These are phyloP conservation scores for Bipolaris zeicola DNA, from an alignment of 2,329 filamentous ascomycete genomes.

Conservation along the genomic window DNA sequence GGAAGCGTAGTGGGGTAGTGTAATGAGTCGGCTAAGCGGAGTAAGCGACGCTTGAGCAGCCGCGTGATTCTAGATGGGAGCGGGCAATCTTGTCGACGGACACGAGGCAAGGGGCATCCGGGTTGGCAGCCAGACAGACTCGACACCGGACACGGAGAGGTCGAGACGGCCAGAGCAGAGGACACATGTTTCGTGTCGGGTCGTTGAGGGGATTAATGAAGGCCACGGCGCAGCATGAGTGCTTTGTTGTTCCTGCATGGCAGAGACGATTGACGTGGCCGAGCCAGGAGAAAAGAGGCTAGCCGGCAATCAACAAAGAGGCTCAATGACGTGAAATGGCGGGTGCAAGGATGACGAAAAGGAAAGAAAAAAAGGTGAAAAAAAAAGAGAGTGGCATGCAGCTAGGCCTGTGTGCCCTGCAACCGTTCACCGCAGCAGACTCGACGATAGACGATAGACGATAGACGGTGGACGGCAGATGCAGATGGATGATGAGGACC, in stretches of 20 bases:
- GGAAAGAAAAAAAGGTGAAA: constrained; percentile 7
- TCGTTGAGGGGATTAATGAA: constrained; percentile 35
- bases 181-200: constrained; percentile 36
- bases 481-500: constrained; percentile 10
- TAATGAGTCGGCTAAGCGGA: constrained; percentile 14
- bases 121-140: constrained; percentile 27
- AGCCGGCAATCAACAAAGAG: constrained; percentile 18
- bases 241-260: constrained; percentile 48
- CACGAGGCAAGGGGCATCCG: neutral
- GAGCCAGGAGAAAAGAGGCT: constrained; percentile 23
- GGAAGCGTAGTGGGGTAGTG: constrained; percentile 29
- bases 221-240: constrained; percentile 25
- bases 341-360: constrained; percentile 13
- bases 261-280: constrained; percentile 44
- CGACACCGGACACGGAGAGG: constrained; percentile 16
- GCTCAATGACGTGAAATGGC: constrained; percentile 24
- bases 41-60: constrained; percentile 29
- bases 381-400: constrained; percentile 14
- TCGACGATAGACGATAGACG: neutral
- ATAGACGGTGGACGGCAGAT: neutral
- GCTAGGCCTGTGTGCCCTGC: constrained; percentile 26
- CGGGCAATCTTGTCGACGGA: constrained; percentile 25
- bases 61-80: constrained; percentile 28
- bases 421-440: constrained; percentile 20
- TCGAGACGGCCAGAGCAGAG: constrained; percentile 35